These are phyloP conservation scores for Jacaranda copaia DNA, from an alignment of 257 asterid genomes.

Conservation along the genomic window DNA sequence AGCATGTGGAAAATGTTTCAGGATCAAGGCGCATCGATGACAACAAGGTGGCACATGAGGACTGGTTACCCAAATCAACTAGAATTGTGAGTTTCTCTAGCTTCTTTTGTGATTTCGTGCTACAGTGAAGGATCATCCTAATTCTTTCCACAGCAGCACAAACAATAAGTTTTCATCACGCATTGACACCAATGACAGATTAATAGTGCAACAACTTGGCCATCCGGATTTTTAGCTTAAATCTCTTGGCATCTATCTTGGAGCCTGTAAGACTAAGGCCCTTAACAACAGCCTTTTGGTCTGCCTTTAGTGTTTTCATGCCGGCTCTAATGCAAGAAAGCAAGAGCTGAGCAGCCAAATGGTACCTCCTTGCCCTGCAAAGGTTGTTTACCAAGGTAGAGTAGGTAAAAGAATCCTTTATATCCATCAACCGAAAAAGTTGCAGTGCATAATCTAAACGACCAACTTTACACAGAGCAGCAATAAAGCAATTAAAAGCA, in stretches of 20 bases:
- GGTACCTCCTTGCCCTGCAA: constrained; percentile 71
- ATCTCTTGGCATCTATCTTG: constrained; percentile 43
- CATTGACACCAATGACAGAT: constrained; percentile 12
- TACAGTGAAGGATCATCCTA: not conserved
- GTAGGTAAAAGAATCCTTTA: constrained; percentile 77
- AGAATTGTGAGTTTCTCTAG: too few species aligned
- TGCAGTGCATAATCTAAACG: constrained; percentile 70
- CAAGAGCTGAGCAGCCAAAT: constrained; percentile 68
- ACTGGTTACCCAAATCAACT: too few species aligned
- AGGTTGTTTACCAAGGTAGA: constrained; percentile 77
- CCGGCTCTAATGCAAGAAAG: constrained; percentile 67
- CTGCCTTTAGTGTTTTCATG: constrained; percentile 57
- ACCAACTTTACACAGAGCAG: constrained; percentile 72
- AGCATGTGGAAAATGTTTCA: too few species aligned
- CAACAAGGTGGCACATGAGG: too few species aligned
- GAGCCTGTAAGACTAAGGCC: constrained; percentile 61
- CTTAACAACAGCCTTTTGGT: constrained; percentile 56
- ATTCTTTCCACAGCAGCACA: constrained; percentile 10
- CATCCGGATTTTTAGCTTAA: constrained; percentile 52
- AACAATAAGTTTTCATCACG: not conserved
- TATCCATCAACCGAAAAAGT: constrained; percentile 60
- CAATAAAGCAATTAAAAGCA: constrained; percentile 75
- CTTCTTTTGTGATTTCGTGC: not conserved
- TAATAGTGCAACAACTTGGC: constrained; percentile 55
- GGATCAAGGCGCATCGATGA: too few species aligned